Evolutionary conservation across 805 yeast species (phyloP), one percentile per base, ranked within the genome.

Genomic region (Metschnikowia peoriensis): DNA sequence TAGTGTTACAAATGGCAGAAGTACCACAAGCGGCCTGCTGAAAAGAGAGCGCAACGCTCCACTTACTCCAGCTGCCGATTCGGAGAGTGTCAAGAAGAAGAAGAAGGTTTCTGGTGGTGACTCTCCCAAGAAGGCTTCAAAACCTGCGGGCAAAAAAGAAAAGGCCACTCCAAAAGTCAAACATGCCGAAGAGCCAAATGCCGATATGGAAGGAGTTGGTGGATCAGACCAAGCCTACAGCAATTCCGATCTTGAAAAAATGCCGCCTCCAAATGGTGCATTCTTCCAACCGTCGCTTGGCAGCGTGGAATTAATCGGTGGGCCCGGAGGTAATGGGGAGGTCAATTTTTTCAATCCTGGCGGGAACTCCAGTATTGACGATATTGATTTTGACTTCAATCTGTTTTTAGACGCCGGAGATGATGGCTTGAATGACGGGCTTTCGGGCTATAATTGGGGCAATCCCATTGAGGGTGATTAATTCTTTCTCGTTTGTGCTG

Each of bases 351-450:
- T 66, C 49, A 60, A 59, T 17, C 41, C 61, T 28, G 58, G 62
- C 1, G 59, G 61, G 17, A 56, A 57, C 27, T 64, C 66, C 9
- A 66, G 69, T n/a, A 63, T 73, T 38, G 78, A 73, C 43, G 79
- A 74, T 48, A 72, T 75, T 37, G 78, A 73, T 54, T 75, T 75
- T 59, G 78, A 73, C 54, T 74, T 74, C 58, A 71, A 71, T 54
- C 71, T 64, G 63, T 71, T 75, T 54, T 67, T 75, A 58, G 77
- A 72, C 45, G 72, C 66, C 12, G 61, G 56, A 17, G 72, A 68
- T 41, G 60, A 55, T 8, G 60, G 61, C 1, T 56, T 71, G 52
- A 64, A 66, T 52, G 78, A 74, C 50, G 64, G 69, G 8, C 70
- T 73, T 29, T 59, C 61, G 28, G 71, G 69, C 2, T 75, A 75